These are phyloP conservation scores for Sindora glabra DNA, from an alignment of 306 rosid species.

Conservation along the genomic window DNA sequence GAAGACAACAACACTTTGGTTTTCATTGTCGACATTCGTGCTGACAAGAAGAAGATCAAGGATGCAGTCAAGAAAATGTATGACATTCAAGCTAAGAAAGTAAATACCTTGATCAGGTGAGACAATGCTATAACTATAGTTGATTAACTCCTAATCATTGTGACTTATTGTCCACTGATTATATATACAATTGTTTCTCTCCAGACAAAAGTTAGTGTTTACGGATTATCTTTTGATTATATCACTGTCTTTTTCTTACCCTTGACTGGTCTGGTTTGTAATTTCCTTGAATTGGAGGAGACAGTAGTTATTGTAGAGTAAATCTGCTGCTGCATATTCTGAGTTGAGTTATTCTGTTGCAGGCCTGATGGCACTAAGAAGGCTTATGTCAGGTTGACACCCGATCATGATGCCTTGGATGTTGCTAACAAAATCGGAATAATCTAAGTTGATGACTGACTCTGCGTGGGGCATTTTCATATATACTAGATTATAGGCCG, in stretches of 20 bases:
- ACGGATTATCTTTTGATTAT: too few species aligned
- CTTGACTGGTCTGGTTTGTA: not conserved
- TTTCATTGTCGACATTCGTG: constrained; percentile 75
- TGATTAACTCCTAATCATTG: too few species aligned
- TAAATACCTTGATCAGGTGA: constrained; percentile 81
- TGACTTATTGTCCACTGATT: too few species aligned
- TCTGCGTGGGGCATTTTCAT: not conserved
- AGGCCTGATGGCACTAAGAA: constrained; percentile 96
- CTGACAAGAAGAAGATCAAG: constrained; percentile 88
- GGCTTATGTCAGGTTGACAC: constrained; percentile 84
- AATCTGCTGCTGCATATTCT: not conserved
- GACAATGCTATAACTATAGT: not conserved
- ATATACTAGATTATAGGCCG: constrained; percentile 6
- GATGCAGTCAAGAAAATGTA: constrained; percentile 82
- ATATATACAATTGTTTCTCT: too few species aligned
- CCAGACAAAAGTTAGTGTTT: too few species aligned
- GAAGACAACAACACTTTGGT: constrained; percentile 87
- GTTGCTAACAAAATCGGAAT: constrained; percentile 92
- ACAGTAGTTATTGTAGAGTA: not conserved
- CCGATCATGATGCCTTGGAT: constrained; percentile 78
- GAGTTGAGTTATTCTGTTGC: constrained; percentile 11
- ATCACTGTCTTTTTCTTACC: too few species aligned
- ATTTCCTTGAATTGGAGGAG: too few species aligned
- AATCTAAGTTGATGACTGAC: constrained; percentile 35
- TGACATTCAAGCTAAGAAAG: constrained; percentile 83